These are phyloP conservation scores for Rhizopus arrhizus DNA, from an alignment of 371 early-diverging fungal genomes.

Conservation along the genomic window DNA sequence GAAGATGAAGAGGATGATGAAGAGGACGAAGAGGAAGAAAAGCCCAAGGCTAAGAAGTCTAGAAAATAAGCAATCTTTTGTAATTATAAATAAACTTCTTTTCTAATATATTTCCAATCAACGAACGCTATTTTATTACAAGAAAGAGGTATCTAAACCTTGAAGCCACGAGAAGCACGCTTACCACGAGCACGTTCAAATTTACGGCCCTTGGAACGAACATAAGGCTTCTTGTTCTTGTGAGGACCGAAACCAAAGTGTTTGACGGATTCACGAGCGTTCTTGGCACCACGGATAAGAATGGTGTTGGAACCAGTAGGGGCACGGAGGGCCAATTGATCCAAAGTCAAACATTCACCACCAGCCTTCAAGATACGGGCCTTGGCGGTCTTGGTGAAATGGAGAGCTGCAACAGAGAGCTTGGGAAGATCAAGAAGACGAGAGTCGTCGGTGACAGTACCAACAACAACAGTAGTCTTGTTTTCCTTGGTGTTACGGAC, in stretches of 20 bases:
- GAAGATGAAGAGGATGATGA: slow-evolving; percentile 26
- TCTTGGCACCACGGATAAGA: slow-evolving; percentile 80
- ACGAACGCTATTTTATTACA: slow-evolving; percentile 2
- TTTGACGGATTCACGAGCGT: slow-evolving; percentile 93
- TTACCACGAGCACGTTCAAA: slow-evolving; percentile 99
- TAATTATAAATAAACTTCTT: background rate
- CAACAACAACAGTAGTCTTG: slow-evolving; percentile 92
- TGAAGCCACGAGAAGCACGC: slow-evolving; percentile 94
- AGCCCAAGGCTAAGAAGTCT: slow-evolving; percentile 14
- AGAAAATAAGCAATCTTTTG: slow-evolving; percentile 11
- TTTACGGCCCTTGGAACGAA: slow-evolving; percentile 98
- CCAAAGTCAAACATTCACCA: slow-evolving; percentile 94
- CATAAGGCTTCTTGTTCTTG: slow-evolving; percentile 80
- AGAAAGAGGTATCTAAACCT: slow-evolving; percentile 61
- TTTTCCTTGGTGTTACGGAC: slow-evolving; percentile 72
- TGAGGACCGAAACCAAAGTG: slow-evolving; percentile 77
- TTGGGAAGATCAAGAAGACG: slow-evolving; percentile 92
- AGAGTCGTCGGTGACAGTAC: slow-evolving; percentile 94
- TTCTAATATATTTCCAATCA: background rate
- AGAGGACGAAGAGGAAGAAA: slow-evolving; percentile 29
- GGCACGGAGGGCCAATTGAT: slow-evolving; percentile 94
- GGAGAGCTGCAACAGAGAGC: slow-evolving; percentile 91
- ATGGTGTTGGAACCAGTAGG: slow-evolving; percentile 94
- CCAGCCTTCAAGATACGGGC: slow-evolving; percentile 94
- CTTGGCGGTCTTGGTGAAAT: slow-evolving; percentile 89